Conservation (phyloP, 1,139 yeast species). For the Taphrina sp. region DNA sequence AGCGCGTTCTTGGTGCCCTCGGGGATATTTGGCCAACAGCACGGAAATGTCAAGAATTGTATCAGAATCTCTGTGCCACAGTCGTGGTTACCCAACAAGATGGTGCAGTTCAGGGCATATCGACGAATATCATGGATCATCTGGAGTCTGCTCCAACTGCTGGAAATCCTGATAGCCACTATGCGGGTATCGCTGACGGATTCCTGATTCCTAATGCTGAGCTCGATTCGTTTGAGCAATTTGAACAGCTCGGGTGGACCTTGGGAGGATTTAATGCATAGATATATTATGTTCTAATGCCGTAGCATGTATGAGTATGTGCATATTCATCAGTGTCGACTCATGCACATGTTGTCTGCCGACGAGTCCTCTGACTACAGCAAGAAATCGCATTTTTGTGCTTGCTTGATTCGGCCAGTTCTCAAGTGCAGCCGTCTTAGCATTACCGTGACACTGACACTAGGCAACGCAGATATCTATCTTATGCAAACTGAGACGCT, state of each 20-base stretch:
- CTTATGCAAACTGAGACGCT: too few relatives aligned
- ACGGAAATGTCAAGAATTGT: constrained; percentile 30
- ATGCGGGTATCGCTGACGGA: neutral
- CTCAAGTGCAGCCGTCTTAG: too few relatives aligned
- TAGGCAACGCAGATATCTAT: too few relatives aligned
- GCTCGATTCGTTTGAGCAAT: constrained; percentile 18
- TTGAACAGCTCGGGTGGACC: constrained; percentile 24
- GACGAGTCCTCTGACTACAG: too few relatives aligned
- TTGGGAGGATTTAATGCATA: constrained; percentile 19
- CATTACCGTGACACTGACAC: too few relatives aligned
- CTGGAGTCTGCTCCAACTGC: neutral
- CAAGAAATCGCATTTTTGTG: too few relatives aligned
- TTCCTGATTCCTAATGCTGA: neutral
- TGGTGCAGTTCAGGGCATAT: constrained; percentile 14
- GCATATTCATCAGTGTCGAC: too few relatives aligned
- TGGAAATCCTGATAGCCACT: neutral
- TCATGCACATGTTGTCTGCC: too few relatives aligned
- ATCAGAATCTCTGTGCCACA: constrained; percentile 8
- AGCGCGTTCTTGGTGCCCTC: constrained; percentile 34
- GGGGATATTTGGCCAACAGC: constrained; percentile 37
- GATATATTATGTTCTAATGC: too few relatives aligned
- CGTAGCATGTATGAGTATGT: too few relatives aligned
- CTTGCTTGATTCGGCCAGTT: too few relatives aligned
- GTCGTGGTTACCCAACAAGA: constrained; percentile 18
- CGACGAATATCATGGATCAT: constrained; percentile 25